A percentile compares a stretch with the other conserved stretches of the same genome.
Conservation (phyloP, 2,329 filamentous ascomycete genomes). For the Curvularia verruculosa region DNA sequence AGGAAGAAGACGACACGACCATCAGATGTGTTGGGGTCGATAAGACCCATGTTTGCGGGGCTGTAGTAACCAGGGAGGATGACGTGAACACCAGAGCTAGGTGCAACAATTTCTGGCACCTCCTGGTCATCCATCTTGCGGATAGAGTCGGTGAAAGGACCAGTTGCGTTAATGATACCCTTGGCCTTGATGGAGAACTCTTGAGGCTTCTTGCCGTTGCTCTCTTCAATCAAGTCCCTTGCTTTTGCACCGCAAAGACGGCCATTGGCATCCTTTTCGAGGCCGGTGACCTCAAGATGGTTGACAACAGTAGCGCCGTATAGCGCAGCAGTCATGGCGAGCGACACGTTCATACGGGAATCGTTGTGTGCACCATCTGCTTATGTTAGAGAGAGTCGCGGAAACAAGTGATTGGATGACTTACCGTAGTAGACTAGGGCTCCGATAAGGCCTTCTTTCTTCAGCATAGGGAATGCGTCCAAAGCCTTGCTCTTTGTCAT, state of each 20-base stretch:
- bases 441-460: slow-evolving; percentile 77
- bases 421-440: slow-evolving; percentile 83
- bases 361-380: slow-evolving; percentile 87
- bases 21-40: slow-evolving; percentile 85
- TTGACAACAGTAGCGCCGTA: slow-evolving; percentile 85
- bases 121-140: slow-evolving; percentile 80
- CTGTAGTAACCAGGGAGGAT: slow-evolving; percentile 87
- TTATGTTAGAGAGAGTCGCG: slow-evolving; percentile 28
- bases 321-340: slow-evolving; percentile 86
- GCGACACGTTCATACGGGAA: slow-evolving; percentile 87
- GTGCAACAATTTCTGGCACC: slow-evolving; percentile 79
- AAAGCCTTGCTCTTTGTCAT: slow-evolving; percentile 84
- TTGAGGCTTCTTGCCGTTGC: slow-evolving; percentile 65
- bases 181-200: slow-evolving; percentile 77
- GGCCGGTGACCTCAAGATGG: slow-evolving; percentile 77
- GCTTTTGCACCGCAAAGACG: slow-evolving; percentile 75
- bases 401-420: slow-evolving; percentile 6
- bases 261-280: slow-evolving; percentile 76
- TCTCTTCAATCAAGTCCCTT: slow-evolving; percentile 71
- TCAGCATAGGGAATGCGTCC: slow-evolving; percentile 88
- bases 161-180: slow-evolving; percentile 87
- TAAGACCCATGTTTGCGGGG: slow-evolving; percentile 83
- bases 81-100: slow-evolving; percentile 83
- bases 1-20: slow-evolving; percentile 92
- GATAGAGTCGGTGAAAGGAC: slow-evolving; percentile 84